Conservation (phyloP, 352 stramenopile genomes). For the Pythium biforme region DNA sequence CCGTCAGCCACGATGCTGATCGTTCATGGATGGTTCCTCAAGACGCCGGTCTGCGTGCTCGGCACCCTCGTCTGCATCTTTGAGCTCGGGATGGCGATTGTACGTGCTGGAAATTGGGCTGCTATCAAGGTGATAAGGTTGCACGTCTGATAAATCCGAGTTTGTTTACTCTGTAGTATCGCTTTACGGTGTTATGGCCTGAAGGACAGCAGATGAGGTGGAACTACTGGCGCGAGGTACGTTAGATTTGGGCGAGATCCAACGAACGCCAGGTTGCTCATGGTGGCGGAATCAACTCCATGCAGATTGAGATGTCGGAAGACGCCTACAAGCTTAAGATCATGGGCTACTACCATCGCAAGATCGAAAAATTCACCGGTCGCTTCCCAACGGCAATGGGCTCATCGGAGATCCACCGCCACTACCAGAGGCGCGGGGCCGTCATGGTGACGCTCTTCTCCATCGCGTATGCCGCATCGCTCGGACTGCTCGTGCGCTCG, state of each 20-base stretch:
- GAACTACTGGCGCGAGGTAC: conserved; percentile 73
- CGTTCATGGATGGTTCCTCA: conserved; percentile 52
- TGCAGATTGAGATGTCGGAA: conserved; percentile 69
- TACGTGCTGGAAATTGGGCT: conserved; percentile 18
- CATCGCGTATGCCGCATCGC: conserved; percentile 35
- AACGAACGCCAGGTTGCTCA: background rate
- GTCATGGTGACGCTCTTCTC: conserved; percentile 50
- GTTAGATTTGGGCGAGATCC: background rate
- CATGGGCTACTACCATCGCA: conserved; percentile 81
- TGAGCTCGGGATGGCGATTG: conserved; percentile 48
- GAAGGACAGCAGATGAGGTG: conserved; percentile 66
- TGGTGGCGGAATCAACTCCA: background rate
- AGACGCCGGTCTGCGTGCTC: conserved; percentile 64
- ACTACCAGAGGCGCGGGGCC: conserved; percentile 50
- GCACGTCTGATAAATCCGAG: background rate
- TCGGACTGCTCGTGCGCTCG: conserved; percentile 41
- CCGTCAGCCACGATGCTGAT: conserved; percentile 49
- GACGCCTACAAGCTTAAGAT: conserved; percentile 79
- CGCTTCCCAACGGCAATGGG: conserved; percentile 51
- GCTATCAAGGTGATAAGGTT: background rate
- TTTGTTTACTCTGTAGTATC: conserved; percentile 39
- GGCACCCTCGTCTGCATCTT: conserved; percentile 49
- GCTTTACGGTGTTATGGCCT: conserved; percentile 67
- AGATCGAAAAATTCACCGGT: conserved; percentile 73
- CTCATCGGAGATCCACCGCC: conserved; percentile 41